Percentiles rank a stretch among this genome's conserved stretches.
phyloP scores from a whole-genome alignment of 164 flowering plant species.

The Tetrastigma voinierianum region DNA sequence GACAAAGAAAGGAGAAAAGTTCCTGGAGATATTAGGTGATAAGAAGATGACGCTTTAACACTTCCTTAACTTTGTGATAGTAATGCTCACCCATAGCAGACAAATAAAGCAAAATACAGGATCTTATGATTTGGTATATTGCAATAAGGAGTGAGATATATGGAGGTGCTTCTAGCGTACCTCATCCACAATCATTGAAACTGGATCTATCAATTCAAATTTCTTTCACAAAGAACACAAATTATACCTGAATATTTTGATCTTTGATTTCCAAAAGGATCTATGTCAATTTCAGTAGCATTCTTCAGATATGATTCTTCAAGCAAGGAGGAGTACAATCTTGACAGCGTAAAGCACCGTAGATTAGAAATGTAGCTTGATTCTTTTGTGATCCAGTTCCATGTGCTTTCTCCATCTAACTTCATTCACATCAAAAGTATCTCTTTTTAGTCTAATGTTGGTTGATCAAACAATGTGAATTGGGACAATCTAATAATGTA shows the following conservation, averaged over 20 bases:
- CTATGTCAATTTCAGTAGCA: constrained; percentile 39
- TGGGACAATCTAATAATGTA: constrained; percentile 9
- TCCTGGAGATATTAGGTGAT: not conserved
- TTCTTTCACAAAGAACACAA: not conserved
- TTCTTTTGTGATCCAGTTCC: constrained; percentile 29
- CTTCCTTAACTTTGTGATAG: not conserved
- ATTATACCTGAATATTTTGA: constrained; percentile 73
- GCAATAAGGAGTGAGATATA: too few species aligned
- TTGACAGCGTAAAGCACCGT: constrained; percentile 88
- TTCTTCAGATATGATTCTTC: constrained; percentile 64
- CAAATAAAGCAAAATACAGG: not conserved
- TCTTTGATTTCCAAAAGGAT: constrained; percentile 68
- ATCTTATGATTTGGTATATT: not conserved
- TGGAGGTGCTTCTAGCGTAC: too few species aligned
- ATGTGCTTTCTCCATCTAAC: constrained; percentile 21
- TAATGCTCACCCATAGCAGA: not conserved
- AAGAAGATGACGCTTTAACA: not conserved
- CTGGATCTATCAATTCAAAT: too few species aligned
- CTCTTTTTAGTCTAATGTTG: constrained; percentile 37
- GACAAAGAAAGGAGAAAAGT: not conserved
- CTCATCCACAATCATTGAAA: too few species aligned
- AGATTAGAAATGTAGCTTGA: constrained; percentile 73
- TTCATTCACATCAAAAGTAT: constrained; percentile 35
- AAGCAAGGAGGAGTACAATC: constrained; percentile 95
- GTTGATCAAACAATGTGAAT: constrained; percentile 26